These are phyloP conservation scores for Drosera capensis DNA, from an alignment of 148 eudicot genomes.

Conservation along the genomic window DNA sequence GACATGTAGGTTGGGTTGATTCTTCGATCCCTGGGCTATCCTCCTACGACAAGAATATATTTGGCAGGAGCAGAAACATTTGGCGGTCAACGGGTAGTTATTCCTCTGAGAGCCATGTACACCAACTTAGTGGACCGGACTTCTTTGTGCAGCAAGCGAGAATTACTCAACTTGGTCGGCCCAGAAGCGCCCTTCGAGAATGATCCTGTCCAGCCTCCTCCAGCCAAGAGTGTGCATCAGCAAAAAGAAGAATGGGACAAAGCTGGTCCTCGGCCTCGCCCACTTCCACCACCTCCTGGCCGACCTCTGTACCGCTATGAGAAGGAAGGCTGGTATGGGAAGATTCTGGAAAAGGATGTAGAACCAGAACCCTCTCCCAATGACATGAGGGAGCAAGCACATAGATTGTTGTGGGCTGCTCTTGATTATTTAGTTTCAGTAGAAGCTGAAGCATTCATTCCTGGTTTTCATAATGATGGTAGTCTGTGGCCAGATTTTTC, in stretches of 20 bases:
- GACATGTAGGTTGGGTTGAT: conserved; percentile 82
- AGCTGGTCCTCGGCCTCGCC: conserved; percentile 95
- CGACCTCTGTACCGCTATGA: conserved; percentile 84
- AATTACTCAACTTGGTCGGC: conserved; percentile 45
- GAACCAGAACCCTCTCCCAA: conserved; percentile 62
- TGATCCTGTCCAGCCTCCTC: conserved; percentile 25
- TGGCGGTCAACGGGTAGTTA: conserved; percentile 87
- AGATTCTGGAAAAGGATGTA: conserved; percentile 68
- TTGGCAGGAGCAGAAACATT: conserved; percentile 83
- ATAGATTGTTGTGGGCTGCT: conserved; percentile 80
- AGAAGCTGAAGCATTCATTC: conserved; percentile 86
- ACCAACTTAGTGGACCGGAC: conserved; percentile 82
- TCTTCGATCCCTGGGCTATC: conserved; percentile 90
- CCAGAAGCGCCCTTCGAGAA: conserved; percentile 47
- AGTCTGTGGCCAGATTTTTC: conserved; percentile 86
- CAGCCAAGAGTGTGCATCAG: conserved; percentile 39
- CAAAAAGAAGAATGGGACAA: conserved; percentile 73
- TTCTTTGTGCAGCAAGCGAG: conserved; percentile 69
- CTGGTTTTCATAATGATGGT: conserved; percentile 85
- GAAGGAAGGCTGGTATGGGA: conserved; percentile 96
- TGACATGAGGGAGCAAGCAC: conserved; percentile 56
- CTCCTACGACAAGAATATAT: conserved; percentile 73
- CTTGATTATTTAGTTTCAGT: conserved; percentile 90
- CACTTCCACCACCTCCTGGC: conserved; percentile 95
- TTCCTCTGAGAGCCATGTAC: conserved; percentile 86